Evolutionary conservation across 2,329 filamentous ascomycete species (phyloP), one percentile per base, ranked within the genome.

Genomic region (Arthrobotrys sinensis): DNA sequence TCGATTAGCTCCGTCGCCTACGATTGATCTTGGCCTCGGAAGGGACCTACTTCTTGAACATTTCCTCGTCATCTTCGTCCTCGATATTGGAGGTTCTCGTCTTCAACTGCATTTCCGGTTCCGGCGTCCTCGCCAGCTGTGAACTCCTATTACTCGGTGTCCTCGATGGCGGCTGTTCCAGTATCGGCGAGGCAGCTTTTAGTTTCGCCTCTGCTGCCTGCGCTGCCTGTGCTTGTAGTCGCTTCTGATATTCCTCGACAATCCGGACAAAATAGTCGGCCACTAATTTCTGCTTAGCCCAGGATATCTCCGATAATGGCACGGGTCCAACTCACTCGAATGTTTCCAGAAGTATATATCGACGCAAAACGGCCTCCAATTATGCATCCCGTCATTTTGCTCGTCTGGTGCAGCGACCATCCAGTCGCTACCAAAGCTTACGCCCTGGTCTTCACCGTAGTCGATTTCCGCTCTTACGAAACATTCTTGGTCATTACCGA

Each of bases 261-360:
- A 78, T 72, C n/a, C 75, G 60, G 5, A 64, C 75, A 38, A 78
- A 78, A 19, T 67, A 67, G 48, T 78, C 67, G 52, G 75, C 75
- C 75, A 78, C 75, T 78, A 64, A 40, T 38, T 1, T 6, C 6
- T 4, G 19, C 19, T 62, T 57, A 48, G 45, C 32, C 19, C 11
- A 43, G 1, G 10, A 8, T 12, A 5, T 7, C 16, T 14, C 3
- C 3, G 19, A 40, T 1, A 57, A 38, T 28, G 24, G 52, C 7
- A 1, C 4, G n/a, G 36, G 19, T 57, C 3, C 11, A 67, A n/a
- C 75, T 52, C 55, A 78, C 75, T 72, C 16, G 75, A 78, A 21
- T 78, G 75, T 28, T 78, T 78, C 75, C 75, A 78, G 38, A 78
- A 78, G 67, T 78, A 78, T 16, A 78, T 16, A 55, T 78, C 75